These are phyloP conservation scores for Pyrus bretschneideri DNA, from an alignment of 306 rosid genomes.

Conservation along the genomic window DNA sequence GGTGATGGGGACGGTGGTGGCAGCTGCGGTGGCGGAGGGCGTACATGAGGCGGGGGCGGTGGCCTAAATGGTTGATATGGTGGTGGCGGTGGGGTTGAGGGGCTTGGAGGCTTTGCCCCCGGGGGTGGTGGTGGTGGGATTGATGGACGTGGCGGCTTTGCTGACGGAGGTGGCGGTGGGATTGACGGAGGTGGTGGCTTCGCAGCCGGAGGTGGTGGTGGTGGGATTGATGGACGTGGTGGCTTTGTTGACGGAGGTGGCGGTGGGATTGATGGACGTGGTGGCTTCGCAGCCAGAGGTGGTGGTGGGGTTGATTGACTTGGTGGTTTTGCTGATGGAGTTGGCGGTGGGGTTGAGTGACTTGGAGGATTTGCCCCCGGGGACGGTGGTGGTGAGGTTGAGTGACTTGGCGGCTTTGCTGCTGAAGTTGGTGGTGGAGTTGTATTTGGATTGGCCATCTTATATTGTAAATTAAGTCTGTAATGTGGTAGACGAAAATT, in stretches of 20 bases:
- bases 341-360: not conserved
- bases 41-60: conserved; percentile 27
- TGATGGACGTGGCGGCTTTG: not conserved
- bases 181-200: not conserved
- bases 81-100: conserved; percentile 10
- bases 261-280: not conserved
- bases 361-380: not conserved
- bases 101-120: not conserved
- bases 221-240: conserved; percentile 4
- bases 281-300: not conserved
- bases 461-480: not conserved
- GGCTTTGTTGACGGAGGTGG: not conserved
- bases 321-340: not conserved
- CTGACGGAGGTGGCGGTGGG: not conserved
- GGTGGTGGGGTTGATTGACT: not conserved
- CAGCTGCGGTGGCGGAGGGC: conserved; percentile 28
- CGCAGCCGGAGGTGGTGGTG: not conserved
- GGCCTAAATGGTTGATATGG: conserved; percentile 26
- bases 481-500: not conserved
- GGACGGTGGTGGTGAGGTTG: conserved; percentile 5
- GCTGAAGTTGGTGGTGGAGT: too few relatives aligned
- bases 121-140: conserved; percentile 9
- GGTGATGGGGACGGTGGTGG: conserved; percentile 57
- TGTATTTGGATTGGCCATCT: conserved; percentile 36
- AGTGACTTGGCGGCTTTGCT: too few relatives aligned